These are phyloP conservation scores for Apiotrichum laibachii DNA, from an alignment of 1,284 basidiomycete species.

Conservation along the genomic window DNA sequence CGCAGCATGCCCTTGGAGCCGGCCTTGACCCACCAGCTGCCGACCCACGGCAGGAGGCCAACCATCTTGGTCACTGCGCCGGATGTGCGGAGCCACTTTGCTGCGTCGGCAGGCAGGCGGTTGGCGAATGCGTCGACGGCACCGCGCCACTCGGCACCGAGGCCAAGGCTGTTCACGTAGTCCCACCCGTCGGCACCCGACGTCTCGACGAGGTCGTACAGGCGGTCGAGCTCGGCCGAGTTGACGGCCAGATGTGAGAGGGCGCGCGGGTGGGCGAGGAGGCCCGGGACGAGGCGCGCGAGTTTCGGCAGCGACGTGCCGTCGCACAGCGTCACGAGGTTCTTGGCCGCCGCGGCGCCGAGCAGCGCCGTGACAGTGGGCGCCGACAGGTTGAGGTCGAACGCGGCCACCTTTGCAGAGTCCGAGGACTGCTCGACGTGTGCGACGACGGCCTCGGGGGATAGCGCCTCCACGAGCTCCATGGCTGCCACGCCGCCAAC, in stretches of 20 bases:
- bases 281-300: conserved; percentile 63
- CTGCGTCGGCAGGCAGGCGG: conserved; percentile 18
- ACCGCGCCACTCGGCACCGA: conserved; percentile 63
- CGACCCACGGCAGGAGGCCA: conserved; percentile 74
- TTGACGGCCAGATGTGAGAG: conserved; percentile 76
- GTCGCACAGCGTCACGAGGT: conserved; percentile 56
- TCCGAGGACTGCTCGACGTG: conserved; percentile 46
- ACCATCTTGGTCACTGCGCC: conserved; percentile 76
- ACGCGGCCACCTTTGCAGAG: conserved; percentile 64
- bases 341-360: conserved; percentile 19
- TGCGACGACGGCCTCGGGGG: conserved; percentile 51
- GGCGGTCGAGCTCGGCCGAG: conserved; percentile 65
- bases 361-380: conserved; percentile 60
- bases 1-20: conserved; percentile 58
- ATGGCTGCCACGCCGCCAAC: conserved; percentile 88
- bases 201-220: conserved; percentile 55
- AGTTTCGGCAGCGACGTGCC: conserved; percentile 86
- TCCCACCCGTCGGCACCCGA: conserved; percentile 22
- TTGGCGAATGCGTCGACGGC: conserved; percentile 63
- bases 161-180: conserved; percentile 61
- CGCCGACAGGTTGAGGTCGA: conserved; percentile 77
- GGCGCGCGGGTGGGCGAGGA: conserved; percentile 52
- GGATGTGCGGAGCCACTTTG: conserved; percentile 30
- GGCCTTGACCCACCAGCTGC: conserved; percentile 76
- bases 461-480: conserved; percentile 64